Conservation (phyloP, 352 stramenopile species). For the Pythium dissotocum region DNA sequence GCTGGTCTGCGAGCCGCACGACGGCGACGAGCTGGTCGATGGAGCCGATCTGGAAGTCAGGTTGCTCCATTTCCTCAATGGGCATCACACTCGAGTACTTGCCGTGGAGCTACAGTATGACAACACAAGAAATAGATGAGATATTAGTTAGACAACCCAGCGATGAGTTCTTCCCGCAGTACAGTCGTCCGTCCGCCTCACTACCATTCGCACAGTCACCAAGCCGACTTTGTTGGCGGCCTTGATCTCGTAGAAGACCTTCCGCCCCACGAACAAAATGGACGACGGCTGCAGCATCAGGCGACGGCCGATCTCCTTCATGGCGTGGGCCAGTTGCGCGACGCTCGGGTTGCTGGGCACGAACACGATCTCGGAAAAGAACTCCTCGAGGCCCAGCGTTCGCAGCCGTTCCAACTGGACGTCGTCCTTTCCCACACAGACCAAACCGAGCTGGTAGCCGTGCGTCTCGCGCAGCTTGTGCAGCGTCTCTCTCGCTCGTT, state of each 20-base stretch:
- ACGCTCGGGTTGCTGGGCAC: slow-evolving; percentile 69
- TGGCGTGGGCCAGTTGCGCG: slow-evolving; percentile 59
- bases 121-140: slow-evolving; percentile 15
- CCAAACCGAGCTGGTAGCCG: slow-evolving; percentile 63
- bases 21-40: slow-evolving; percentile 78
- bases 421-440: slow-evolving; percentile 75
- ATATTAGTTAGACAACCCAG: slow-evolving; percentile 4
- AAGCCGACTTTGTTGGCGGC: slow-evolving; percentile 78
- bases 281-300: slow-evolving; percentile 69
- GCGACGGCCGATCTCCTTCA: slow-evolving; percentile 67
- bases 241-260: slow-evolving; percentile 89
- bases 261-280: slow-evolving; percentile 82
- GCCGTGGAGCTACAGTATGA: slow-evolving; percentile 58
- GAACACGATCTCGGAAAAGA: slow-evolving; percentile 68
- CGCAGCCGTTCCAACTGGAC: slow-evolving; percentile 75
- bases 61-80: slow-evolving; percentile 79
- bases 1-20: slow-evolving; percentile 74
- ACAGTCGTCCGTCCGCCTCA: not conserved
- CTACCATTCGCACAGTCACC: slow-evolving; percentile 76
- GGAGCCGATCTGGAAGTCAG: slow-evolving; percentile 79
- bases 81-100: slow-evolving; percentile 87
- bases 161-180: slow-evolving; percentile 1
- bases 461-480: slow-evolving; percentile 44
- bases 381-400: slow-evolving; percentile 58
- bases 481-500: slow-evolving; percentile 49